phyloP scores from a whole-genome alignment of 2,329 filamentous ascomycete genomes.

The Ceratocystiopsis sp. region DNA sequence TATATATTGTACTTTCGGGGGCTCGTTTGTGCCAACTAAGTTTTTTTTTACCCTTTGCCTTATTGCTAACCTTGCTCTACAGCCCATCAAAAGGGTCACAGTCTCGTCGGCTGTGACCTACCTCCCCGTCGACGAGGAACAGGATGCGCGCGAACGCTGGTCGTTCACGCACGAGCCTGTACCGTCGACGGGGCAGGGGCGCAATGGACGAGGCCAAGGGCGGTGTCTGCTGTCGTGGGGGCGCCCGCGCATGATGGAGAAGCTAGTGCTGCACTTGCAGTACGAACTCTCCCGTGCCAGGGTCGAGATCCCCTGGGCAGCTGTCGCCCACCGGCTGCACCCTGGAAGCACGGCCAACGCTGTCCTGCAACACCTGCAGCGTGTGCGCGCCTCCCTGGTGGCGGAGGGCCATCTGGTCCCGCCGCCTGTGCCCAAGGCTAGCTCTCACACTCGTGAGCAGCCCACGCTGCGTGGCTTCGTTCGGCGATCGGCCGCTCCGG shows the following conservation, averaged over 20 bases:
- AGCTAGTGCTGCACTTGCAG: constrained; percentile 22
- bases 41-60: too few species aligned
- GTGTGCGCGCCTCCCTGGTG: constrained; percentile 18
- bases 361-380: constrained; percentile 20
- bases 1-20: too few species aligned
- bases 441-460: constrained; percentile 9
- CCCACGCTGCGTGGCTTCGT: constrained; percentile 18
- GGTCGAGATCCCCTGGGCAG: constrained; percentile 22
- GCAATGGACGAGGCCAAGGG: neutral
- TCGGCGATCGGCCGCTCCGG: constrained; percentile 12
- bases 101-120: too few species aligned
- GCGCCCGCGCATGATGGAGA: constrained; percentile 26
- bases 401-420: constrained; percentile 26
- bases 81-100: too few species aligned
- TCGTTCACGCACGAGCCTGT: too few species aligned
- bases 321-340: constrained; percentile 22
- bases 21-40: too few species aligned
- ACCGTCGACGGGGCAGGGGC: too few species aligned
- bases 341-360: constrained; percentile 23
- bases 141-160: too few species aligned
- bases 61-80: too few species aligned
- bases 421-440: constrained; percentile 16
- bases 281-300: constrained; percentile 21
- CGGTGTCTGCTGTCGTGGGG: neutral
- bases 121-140: too few species aligned